These are phyloP conservation scores for Kodamaea fungicola DNA, from an alignment of 1,139 yeast genomes.

Conservation along the genomic window DNA sequence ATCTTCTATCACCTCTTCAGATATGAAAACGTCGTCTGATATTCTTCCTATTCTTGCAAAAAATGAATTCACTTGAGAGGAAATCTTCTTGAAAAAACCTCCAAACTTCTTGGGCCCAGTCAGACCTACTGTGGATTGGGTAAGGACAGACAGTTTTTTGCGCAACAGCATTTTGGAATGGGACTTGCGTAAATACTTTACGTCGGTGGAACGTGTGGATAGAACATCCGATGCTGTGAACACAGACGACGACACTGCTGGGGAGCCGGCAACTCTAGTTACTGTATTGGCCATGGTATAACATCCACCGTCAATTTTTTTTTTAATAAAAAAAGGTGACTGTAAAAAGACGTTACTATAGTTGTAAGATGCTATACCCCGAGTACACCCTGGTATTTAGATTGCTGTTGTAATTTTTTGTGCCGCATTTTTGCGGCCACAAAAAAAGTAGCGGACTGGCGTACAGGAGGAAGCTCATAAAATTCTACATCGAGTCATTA, in stretches of 20 bases:
- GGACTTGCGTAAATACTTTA: constrained; percentile 1
- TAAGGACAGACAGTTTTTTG: constrained; percentile 6
- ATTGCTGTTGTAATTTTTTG: too few species aligned
- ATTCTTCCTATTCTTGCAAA: constrained; percentile 31
- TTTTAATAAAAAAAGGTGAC: not conserved
- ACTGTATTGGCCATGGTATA: not conserved
- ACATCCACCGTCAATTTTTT: not conserved
- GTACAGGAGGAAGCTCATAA: too few species aligned
- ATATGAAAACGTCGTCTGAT: constrained; percentile 41
- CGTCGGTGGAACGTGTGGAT: constrained; percentile 3
- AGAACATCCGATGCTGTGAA: constrained; percentile 3
- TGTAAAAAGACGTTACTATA: not conserved
- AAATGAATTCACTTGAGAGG: constrained; percentile 34
- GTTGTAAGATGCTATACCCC: not conserved
- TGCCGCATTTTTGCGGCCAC: too few species aligned
- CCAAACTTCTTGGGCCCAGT: constrained; percentile 5
- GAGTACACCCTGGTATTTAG: too few species aligned
- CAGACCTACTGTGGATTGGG: constrained; percentile 1
- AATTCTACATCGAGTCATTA: too few species aligned
- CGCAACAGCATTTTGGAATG: constrained; percentile 4
- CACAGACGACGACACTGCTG: not conserved
- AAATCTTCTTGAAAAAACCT: constrained; percentile 30
- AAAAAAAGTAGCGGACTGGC: too few species aligned
- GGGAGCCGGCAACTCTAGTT: not conserved
- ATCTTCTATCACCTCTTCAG: constrained; percentile 41